Evolutionary conservation across 2,329 filamentous ascomycete species (phyloP), one percentile per base, ranked within the genome.

Genomic region (Alternaria burnsii): DNA sequence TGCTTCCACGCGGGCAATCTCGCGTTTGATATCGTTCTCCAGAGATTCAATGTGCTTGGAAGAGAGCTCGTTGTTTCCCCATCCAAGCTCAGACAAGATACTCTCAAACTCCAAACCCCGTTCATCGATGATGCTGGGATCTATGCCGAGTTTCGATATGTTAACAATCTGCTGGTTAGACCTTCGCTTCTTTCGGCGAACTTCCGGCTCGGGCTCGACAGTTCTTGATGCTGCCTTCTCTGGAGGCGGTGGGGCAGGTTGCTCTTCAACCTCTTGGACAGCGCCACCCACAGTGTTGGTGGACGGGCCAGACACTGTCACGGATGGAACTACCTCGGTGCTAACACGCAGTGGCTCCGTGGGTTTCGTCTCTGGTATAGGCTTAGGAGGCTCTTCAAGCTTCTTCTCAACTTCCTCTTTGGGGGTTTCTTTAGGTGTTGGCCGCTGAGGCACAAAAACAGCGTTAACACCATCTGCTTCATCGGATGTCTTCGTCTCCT

Each of bases 401-500:
- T 71, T 73, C 57, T 70, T 66, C 42, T 76, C 71, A 0, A 54
- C 53, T 40, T 75, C 71, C 47, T 73, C 70, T 43, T 68, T 71
- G 1, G 71, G 68, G 1, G 59, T 41, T 53, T 74, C 74, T 32
- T 73, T 74, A 0, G 75, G 72, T 11, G 67, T 66, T 36, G 65
- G 65, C 34, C 70, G 79, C 42, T 81, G 86, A 2, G 94, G 93
- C 4, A 93, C 91, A 24, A 97, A 91, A 38, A 97, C 94, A 40
- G 90, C 87, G 12, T 90, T 97, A 66, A 97, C 97, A 3, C 94
- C 94, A 80, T 97, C 94, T 7, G 93, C 91, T 5, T 91, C 93
- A 24, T 90, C 87, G 3, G 80, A 80, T n/a, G 79, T 77, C 58
- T 86, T 87, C 64, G 88, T 85, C 18, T 78, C 75, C 46, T 77